Percentiles rank a stretch among this genome's conserved stretches.
Evolutionary conservation across 2,329 filamentous ascomycete species (phyloP).

Genomic region (Colletotrichum tabaci): DNA sequence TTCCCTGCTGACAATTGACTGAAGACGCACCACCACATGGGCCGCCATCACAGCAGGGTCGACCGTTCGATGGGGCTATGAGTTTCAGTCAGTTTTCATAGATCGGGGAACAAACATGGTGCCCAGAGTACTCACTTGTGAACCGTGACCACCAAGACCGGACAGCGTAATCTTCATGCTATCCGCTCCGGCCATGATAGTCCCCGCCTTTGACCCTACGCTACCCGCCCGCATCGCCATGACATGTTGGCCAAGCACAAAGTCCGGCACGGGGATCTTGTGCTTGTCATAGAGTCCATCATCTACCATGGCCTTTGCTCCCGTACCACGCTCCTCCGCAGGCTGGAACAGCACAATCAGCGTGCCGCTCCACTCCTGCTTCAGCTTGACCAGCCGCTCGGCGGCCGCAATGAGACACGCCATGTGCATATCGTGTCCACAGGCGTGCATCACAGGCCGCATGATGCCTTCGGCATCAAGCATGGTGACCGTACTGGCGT

Average conservation of each 20-base stretch:
- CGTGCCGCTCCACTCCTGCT: slow-evolving; percentile 72
- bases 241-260: slow-evolving; percentile 56
- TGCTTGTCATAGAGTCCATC: slow-evolving; percentile 52
- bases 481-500: slow-evolving; percentile 63
- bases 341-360: slow-evolving; percentile 78
- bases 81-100: background rate
- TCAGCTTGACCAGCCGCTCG: slow-evolving; percentile 60
- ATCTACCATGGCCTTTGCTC: slow-evolving; percentile 64
- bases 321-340: slow-evolving; percentile 74
- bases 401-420: slow-evolving; percentile 70
- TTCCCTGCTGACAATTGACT: slow-evolving; percentile 52
- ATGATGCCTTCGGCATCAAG: slow-evolving; percentile 61
- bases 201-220: slow-evolving; percentile 47
- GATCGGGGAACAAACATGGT: slow-evolving; percentile 39
- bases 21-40: slow-evolving; percentile 55
- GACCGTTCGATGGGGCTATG: slow-evolving; percentile 57
- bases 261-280: slow-evolving; percentile 50
- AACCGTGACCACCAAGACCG: slow-evolving; percentile 61
- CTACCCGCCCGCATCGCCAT: slow-evolving; percentile 51
- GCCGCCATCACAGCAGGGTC: slow-evolving; percentile 63
- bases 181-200: slow-evolving; percentile 48
- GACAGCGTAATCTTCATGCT: slow-evolving; percentile 48
- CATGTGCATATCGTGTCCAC: slow-evolving; percentile 78
- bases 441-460: slow-evolving; percentile 77
- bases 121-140: slow-evolving; percentile 12